phyloP scores from a whole-genome alignment of 352 stramenopile genomes.

The Elongisporangium prolatum region DNA sequence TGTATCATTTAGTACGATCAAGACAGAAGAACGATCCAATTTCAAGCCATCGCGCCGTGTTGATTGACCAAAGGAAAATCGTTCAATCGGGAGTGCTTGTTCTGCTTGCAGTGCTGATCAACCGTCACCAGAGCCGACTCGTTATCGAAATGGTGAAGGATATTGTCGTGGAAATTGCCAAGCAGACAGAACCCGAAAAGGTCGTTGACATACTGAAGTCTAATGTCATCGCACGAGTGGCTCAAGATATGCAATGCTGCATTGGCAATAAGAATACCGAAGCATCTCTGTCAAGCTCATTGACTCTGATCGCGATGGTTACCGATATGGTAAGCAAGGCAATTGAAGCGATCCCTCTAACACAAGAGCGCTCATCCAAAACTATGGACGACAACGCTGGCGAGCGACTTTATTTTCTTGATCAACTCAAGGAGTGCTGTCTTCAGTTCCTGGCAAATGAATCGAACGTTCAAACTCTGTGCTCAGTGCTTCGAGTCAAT shows the following conservation, averaged over 20 bases:
- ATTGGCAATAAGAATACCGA: slow-evolving; percentile 2
- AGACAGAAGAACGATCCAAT: slow-evolving; percentile 12
- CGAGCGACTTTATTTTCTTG: slow-evolving; percentile 1
- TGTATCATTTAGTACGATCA: slow-evolving; percentile 41
- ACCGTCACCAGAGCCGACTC: slow-evolving; percentile 16
- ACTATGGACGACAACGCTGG: not conserved
- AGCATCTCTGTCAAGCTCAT: slow-evolving; percentile 9
- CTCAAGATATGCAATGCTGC: slow-evolving; percentile 23
- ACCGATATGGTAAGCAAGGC: slow-evolving; percentile 1
- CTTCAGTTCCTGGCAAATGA: slow-evolving; percentile 16
- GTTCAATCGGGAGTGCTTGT: slow-evolving; percentile 50
- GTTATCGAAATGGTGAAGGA: slow-evolving; percentile 49
- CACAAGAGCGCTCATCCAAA: not conserved
- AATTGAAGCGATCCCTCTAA: not conserved
- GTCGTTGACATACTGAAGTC: slow-evolving; percentile 54
- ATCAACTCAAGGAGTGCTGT: slow-evolving; percentile 13
- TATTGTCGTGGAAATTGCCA: slow-evolving; percentile 38
- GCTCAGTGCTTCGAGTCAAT: slow-evolving; percentile 4
- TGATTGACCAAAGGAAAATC: slow-evolving; percentile 45
- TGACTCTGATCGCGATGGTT: slow-evolving; percentile 7
- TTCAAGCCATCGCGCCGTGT: slow-evolving; percentile 15
- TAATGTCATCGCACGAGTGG: slow-evolving; percentile 50
- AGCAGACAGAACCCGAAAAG: slow-evolving; percentile 34
- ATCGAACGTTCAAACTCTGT: slow-evolving; percentile 5
- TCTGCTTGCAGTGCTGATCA: slow-evolving; percentile 41